phyloP scores from a whole-genome alignment of 1,284 basidiomycete species.

The Rhodotorula sp. region DNA sequence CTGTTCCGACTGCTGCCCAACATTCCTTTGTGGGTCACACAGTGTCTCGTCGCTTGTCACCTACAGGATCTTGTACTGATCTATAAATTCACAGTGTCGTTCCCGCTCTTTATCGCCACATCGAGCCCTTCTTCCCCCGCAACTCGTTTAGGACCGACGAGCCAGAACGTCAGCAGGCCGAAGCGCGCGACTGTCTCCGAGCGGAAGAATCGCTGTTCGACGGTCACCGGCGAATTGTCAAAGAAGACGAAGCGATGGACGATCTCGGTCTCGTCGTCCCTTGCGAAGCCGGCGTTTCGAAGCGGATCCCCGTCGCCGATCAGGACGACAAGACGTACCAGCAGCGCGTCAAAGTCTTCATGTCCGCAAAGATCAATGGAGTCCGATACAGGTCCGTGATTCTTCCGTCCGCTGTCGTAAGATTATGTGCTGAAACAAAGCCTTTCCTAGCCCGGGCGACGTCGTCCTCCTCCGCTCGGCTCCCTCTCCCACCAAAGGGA shows the following conservation, averaged over 20 bases:
- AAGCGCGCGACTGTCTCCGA: background rate
- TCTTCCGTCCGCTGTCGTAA: background rate
- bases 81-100: background rate
- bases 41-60: too few relatives aligned
- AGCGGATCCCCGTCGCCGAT: background rate
- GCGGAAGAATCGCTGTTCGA: background rate
- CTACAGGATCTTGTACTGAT: background rate
- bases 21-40: background rate
- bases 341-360: background rate
- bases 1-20: conserved; percentile 2
- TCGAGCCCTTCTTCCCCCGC: background rate
- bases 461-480: background rate
- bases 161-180: background rate
- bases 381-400: background rate
- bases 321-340: background rate
- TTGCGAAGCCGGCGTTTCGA: too few relatives aligned
- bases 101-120: conserved; percentile 5
- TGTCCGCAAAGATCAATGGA: background rate
- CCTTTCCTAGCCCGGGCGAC: background rate
- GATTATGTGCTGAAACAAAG: background rate
- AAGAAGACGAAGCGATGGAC: background rate
- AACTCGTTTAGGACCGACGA: conserved; percentile 9
- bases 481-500: background rate
- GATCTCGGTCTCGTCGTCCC: background rate
- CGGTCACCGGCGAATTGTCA: background rate